phyloP scores from a whole-genome alignment of 1,284 basidiomycete genomes.

The Mycosarcoma mackinlayi region DNA sequence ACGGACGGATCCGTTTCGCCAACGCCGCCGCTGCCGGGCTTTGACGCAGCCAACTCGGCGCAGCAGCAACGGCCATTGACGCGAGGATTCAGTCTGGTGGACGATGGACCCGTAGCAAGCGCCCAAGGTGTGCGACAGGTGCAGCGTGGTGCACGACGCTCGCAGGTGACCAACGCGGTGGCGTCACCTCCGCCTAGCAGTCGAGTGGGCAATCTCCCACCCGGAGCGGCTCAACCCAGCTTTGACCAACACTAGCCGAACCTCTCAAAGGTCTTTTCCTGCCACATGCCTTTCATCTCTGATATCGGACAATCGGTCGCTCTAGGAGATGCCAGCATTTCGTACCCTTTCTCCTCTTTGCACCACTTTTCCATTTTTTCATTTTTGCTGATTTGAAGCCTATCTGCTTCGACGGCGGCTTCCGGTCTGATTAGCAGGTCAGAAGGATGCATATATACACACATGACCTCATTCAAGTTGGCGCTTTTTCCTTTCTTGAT shows the following conservation, averaged over 20 bases:
- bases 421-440: background rate
- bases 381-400: background rate
- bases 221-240: conserved; percentile 40
- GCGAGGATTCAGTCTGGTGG: conserved; percentile 63
- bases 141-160: conserved; percentile 60
- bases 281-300: background rate
- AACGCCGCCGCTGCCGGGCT: conserved; percentile 9
- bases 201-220: conserved; percentile 24
- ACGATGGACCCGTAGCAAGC: conserved; percentile 64
- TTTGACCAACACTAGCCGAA: conserved; percentile 23
- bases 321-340: conserved; percentile 10
- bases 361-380: background rate
- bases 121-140: conserved; percentile 59
- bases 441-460: background rate
- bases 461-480: background rate
- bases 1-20: conserved; percentile 30
- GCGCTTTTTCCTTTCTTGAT: background rate
- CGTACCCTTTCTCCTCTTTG: background rate
- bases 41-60: conserved; percentile 2
- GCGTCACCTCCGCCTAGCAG: conserved; percentile 19
- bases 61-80: conserved; percentile 31
- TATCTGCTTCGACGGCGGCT: background rate
- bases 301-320: conserved; percentile 22
- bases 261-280: background rate
- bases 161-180: conserved; percentile 36